phyloP scores from a whole-genome alignment of 2,329 filamentous ascomycete species.

The Neopestalotiopsis rosae region DNA sequence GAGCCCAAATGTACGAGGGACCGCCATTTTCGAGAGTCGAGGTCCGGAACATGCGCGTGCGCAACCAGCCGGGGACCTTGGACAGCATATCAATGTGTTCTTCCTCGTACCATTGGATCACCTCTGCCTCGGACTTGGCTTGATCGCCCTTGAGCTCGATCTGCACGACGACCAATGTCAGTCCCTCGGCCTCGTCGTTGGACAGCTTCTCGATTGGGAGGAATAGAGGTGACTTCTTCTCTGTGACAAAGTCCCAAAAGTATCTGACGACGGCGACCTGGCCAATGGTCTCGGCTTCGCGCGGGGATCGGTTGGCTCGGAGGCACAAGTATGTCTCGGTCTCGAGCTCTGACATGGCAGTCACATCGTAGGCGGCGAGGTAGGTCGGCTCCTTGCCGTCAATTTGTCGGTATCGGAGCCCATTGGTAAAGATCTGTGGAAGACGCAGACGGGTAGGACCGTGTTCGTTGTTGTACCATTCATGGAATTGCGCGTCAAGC shows the following conservation, averaged over 20 bases:
- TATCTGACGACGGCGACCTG: slow-evolving; percentile 70
- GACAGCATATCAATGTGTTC: slow-evolving; percentile 76
- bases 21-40: slow-evolving; percentile 61
- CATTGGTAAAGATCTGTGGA: slow-evolving; percentile 74
- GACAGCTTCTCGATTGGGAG: slow-evolving; percentile 63
- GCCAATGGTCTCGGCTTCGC: slow-evolving; percentile 59
- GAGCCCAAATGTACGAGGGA: slow-evolving; percentile 62
- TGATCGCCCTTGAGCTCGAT: slow-evolving; percentile 55
- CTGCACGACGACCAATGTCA: slow-evolving; percentile 67
- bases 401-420: slow-evolving; percentile 76
- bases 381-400: slow-evolving; percentile 70
- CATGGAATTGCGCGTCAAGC: slow-evolving; percentile 75
- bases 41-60: slow-evolving; percentile 73
- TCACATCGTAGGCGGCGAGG: slow-evolving; percentile 83
- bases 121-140: slow-evolving; percentile 57
- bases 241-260: slow-evolving; percentile 71
- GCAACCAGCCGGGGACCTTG: slow-evolving; percentile 79
- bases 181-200: slow-evolving; percentile 62
- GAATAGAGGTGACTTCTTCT: slow-evolving; percentile 61
- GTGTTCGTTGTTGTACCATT: slow-evolving; percentile 96
- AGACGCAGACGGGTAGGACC: slow-evolving; percentile 80
- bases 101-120: slow-evolving; percentile 73
- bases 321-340: slow-evolving; percentile 73
- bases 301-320: slow-evolving; percentile 59
- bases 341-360: slow-evolving; percentile 72